These are phyloP conservation scores for Hymenoscyphus albidus DNA, from an alignment of 2,329 filamentous ascomycete genomes.

Conservation along the genomic window DNA sequence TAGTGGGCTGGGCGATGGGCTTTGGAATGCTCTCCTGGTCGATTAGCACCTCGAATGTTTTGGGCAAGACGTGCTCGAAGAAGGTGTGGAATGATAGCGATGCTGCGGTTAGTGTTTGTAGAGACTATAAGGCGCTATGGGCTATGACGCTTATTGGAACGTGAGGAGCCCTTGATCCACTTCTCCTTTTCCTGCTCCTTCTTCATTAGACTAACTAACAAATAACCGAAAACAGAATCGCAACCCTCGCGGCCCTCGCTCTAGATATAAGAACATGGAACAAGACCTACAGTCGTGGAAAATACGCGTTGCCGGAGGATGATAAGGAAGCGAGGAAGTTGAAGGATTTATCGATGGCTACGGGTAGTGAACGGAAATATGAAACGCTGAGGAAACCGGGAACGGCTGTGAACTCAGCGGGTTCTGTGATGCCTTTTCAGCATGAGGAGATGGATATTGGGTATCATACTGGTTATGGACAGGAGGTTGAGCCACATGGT, in stretches of 20 bases:
- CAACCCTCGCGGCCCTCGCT: constrained; percentile 26
- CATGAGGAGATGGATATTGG: constrained; percentile 24
- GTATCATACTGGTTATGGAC: constrained; percentile 30
- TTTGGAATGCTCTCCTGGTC: constrained; percentile 29
- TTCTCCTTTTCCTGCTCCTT: too few relatives aligned
- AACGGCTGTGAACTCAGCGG: background rate
- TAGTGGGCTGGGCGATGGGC: constrained; percentile 27
- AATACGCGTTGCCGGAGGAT: constrained; percentile 29
- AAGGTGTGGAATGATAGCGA: constrained; percentile 22
- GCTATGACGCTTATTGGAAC: constrained; percentile 29
- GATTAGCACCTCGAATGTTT: constrained; percentile 25
- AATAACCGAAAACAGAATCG: constrained; percentile 16
- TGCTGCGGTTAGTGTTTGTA: constrained; percentile 27
- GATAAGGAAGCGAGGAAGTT: constrained; percentile 25
- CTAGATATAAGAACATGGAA: constrained; percentile 27
- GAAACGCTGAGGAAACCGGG: constrained; percentile 19
- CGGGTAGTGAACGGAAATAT: constrained; percentile 19
- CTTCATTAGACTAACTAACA: too few relatives aligned
- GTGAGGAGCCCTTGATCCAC: too few relatives aligned
- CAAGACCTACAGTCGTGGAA: constrained; percentile 20
- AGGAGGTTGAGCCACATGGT: constrained; percentile 19
- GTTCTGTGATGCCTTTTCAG: background rate
- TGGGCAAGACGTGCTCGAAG: constrained; percentile 25
- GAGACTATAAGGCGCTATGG: constrained; percentile 33
- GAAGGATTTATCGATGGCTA: constrained; percentile 21